phyloP scores from a whole-genome alignment of 176 grass and related monocot genomes.

The Panicum miliaceum region DNA sequence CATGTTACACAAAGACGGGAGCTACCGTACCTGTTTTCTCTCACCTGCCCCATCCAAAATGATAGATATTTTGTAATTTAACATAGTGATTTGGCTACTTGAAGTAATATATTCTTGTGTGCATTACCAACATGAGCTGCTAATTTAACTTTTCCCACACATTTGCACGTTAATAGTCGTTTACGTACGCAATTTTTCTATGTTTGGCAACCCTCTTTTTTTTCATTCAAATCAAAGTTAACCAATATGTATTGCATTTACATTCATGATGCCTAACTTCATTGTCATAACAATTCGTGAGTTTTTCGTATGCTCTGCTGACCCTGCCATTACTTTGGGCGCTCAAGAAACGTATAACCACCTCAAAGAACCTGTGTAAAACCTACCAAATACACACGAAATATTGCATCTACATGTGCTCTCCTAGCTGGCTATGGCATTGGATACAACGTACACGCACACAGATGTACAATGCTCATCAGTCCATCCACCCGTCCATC shows the following conservation, averaged over 20 bases:
- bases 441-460: slow-evolving; percentile 7
- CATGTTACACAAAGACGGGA: neutral
- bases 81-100: neutral
- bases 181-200: neutral
- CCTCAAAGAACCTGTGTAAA: neutral
- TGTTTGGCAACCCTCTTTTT: neutral
- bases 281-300: neutral
- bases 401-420: neutral
- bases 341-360: neutral
- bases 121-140: neutral
- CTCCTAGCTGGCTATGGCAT: neutral
- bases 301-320: neutral
- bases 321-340: too few relatives aligned
- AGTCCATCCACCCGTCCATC: slow-evolving; percentile 11
- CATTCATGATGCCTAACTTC: neutral
- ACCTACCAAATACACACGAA: neutral
- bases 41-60: neutral
- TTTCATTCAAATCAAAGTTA: neutral
- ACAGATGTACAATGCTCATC: neutral
- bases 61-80: neutral
- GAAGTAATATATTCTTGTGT: neutral
- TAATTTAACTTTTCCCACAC: neutral
- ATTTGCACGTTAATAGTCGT: neutral
- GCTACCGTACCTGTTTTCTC: neutral
- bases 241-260: neutral